Base-by-base conservation (phyloP, 106 monocot species). In the Platanthera guangdongensis region DNA sequence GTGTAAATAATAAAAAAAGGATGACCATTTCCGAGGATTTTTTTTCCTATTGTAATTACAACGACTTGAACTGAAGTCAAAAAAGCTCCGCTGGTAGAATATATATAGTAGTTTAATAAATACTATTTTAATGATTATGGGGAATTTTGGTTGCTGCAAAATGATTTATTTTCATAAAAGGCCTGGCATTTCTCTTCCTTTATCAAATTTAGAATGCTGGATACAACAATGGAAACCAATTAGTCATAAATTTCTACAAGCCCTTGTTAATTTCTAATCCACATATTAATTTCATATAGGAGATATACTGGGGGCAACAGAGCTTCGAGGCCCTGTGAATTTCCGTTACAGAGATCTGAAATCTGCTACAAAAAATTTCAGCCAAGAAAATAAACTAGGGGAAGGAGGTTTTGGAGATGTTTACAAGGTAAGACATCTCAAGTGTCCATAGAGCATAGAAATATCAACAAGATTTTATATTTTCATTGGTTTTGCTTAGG, bases 391-490 rank as follows among this genome's bases (percentile, higher is more conserved):
- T 65, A 91, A 91, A 71, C 78, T 86, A 0, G 91, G 88, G 64
- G 85, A 85, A 86, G 88, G 91, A 49, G 91, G 91, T 9, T 91
- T 91, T 82, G 86, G 88, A 68, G 88, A 91, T 72, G 91, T 91
- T n/a, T 91, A 84, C 80, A 88, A 86, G 81, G 88, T 86, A 59
- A 50, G 22, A 8, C 51, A 72, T 51, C 3, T 72, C 25, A 65
- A 2, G 32, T 65, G 28, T 65, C 11, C 12, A 32, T 65, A 65
- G 11, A 65, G 32, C 65, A 65, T 32, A 4, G 32, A 4, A 65
- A 25, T 32, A 22, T 30, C 32, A 32, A 65, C 25, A 10, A 11
- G 4, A 3, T 65, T 65, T 65, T 32, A 32, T 12, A 32, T 30
- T 65, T 11, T 9, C 65, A 30, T 39, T 30, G 28, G 8, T 60